Base-by-base conservation (phyloP, 1,284 basidiomycete species). In the Cryptococcus jaspeensis region DNA sequence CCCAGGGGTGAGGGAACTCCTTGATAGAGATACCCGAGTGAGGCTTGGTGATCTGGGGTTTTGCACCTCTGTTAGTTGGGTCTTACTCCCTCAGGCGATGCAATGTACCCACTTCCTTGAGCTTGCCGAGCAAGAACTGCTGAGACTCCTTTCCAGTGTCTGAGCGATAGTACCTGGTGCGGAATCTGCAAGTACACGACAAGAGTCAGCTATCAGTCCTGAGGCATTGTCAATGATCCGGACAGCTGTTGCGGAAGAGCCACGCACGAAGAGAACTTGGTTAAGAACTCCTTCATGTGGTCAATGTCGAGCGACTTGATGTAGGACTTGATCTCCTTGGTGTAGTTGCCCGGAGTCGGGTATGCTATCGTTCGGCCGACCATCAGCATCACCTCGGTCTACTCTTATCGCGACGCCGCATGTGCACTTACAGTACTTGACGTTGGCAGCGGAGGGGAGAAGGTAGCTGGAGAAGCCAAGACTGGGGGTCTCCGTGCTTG, bases 1-100 rank as follows among this genome's bases (percentile, higher is more conserved):
- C 87, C 95, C 95, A 99, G 0, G 85, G 78, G 74, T 99, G 95
- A 57, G 81, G 64, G 73, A 97, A 97, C 74, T 94, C 92, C 35
- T 81, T 77, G 56, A 94, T 80, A 6, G 82, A 83, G 68, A 95
- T 88, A 35, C 78, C 77, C 9, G 85, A 81, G 25, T 86, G 86
- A 59, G 79, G 70, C 37, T 77, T 66, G 5, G 89, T 90, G 66
- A 88, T 85, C 89, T 91, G 28, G 9, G 9, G 9, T 5, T 9
- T 5, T 4, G 44, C n/a, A 41, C 3, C 16, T 5, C n/a, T 40
- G 41, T 47, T 45, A 60, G 58, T n/a, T 28, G 20, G 35, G 48
- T 22, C 1, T 13, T 2, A 38, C 20, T 13, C 22, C 16, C 3
- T 11, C 0, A 54, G 55, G 52, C 35, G 46, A 44, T 36, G 44